A percentile compares a stretch with the other conserved stretches of the same genome.
Conservation (phyloP, 306 rosid genomes). For the Ceratonia siliqua region DNA sequence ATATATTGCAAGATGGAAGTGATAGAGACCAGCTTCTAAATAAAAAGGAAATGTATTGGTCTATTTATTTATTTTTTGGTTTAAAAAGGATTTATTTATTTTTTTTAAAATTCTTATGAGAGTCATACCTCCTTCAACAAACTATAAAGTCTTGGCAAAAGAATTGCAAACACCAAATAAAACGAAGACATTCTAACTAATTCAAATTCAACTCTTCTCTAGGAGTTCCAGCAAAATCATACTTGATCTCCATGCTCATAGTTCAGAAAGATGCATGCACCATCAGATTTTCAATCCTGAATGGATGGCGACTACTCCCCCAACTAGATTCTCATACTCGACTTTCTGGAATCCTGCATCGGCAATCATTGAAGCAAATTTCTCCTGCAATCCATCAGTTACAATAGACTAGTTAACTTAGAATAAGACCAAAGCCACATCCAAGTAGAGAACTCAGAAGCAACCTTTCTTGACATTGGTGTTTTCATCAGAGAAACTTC, state of each 20-base stretch:
- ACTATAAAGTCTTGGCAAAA: background rate
- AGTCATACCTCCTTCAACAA: background rate
- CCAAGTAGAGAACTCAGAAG: slow-evolving; percentile 10
- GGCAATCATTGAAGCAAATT: slow-evolving; percentile 79
- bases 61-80: background rate
- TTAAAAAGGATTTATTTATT: background rate
- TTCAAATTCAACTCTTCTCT: background rate
- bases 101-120: background rate
- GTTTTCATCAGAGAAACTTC: slow-evolving; percentile 23
- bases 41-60: background rate
- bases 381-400: slow-evolving; percentile 62
- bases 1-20: background rate
- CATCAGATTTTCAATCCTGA: slow-evolving; percentile 73
- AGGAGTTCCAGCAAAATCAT: background rate
- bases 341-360: slow-evolving; percentile 91
- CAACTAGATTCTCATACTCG: slow-evolving; percentile 84
- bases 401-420: slow-evolving; percentile 6
- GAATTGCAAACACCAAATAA: slow-evolving; percentile 22
- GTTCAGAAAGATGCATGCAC: slow-evolving; percentile 22
- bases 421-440: background rate
- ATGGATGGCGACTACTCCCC: slow-evolving; percentile 95
- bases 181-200: background rate
- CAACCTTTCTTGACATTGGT: background rate
- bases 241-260: slow-evolving; percentile 2
- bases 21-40: background rate